phyloP scores from a whole-genome alignment of 768 basidiomycete species.

The Calocera cornea region DNA sequence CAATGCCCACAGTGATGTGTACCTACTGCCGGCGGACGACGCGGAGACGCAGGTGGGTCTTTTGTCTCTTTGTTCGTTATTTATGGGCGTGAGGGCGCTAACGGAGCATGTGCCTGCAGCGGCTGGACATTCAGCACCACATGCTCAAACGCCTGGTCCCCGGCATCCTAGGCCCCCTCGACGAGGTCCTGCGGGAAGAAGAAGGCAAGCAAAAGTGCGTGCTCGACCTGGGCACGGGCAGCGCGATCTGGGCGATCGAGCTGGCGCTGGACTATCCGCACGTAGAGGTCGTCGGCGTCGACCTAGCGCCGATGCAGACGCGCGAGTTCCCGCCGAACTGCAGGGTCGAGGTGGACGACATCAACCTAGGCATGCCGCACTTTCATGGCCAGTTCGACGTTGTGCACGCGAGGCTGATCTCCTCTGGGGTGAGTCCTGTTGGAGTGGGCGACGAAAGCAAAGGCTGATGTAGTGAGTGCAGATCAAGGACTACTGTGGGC shows the following conservation, averaged over 20 bases:
- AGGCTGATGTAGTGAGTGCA: constrained; percentile 22
- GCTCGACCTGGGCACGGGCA: constrained; percentile 69
- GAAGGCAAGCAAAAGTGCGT: constrained; percentile 42
- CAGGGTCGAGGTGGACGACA: constrained; percentile 64
- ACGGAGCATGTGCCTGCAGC: constrained; percentile 11
- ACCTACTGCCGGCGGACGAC: constrained; percentile 63
- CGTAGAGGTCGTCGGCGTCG: constrained; percentile 56
- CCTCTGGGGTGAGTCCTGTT: constrained; percentile 47
- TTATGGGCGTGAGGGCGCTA: background rate
- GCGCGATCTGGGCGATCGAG: constrained; percentile 68
- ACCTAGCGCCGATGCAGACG: constrained; percentile 67
- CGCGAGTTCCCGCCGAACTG: constrained; percentile 33
- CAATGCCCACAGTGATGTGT: constrained; percentile 69
- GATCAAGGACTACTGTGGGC: constrained; percentile 52
- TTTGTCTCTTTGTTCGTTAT: too few species aligned
- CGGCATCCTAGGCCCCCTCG: constrained; percentile 47
- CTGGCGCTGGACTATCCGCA: constrained; percentile 59
- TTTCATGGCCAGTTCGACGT: constrained; percentile 64
- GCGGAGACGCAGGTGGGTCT: constrained; percentile 55
- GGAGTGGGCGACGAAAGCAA: constrained; percentile 13
- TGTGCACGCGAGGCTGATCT: constrained; percentile 56
- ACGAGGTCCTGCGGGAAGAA: constrained; percentile 42
- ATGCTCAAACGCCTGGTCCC: constrained; percentile 55
- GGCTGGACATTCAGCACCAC: constrained; percentile 48
- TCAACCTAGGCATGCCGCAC: constrained; percentile 72